A percentile compares a stretch with the other conserved stretches of the same genome.
Evolutionary conservation across 129 eudicot species (phyloP).

Genomic region (Flaveria robusta): DNA sequence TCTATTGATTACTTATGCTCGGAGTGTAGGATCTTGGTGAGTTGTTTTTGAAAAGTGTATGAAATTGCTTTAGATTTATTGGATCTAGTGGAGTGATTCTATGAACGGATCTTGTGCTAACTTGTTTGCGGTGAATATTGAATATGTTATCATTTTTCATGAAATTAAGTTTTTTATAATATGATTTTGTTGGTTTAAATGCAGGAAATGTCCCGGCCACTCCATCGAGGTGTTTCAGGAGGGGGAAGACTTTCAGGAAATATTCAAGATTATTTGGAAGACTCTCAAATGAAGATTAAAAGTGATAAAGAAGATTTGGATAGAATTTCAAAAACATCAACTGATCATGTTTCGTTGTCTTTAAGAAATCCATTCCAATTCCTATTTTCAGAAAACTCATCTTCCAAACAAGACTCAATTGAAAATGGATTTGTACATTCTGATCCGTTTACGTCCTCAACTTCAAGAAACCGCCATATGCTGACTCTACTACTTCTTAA

Average conservation of each 20-base stretch:
- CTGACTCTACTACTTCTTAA: constrained; percentile 55
- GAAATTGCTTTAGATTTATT: constrained; percentile 6
- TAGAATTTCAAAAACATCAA: constrained; percentile 30
- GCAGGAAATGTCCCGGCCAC: constrained; percentile 83
- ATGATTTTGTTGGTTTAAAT: constrained; percentile 2
- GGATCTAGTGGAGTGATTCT: constrained; percentile 29
- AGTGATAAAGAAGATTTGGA: constrained; percentile 71
- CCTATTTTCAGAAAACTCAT: constrained; percentile 48
- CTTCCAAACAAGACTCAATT: constrained; percentile 47
- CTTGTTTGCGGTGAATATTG: not conserved
- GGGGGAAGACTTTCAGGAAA: constrained; percentile 56
- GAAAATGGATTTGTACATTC: constrained; percentile 67
- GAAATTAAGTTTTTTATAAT: not conserved
- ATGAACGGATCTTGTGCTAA: not conserved
- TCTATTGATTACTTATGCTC: not conserved
- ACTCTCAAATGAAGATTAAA: constrained; percentile 80
- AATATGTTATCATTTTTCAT: not conserved
- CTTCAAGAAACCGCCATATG: constrained; percentile 64
- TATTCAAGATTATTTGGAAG: constrained; percentile 63
- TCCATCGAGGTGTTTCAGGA: constrained; percentile 56
- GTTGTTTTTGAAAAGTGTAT: constrained; percentile 10
- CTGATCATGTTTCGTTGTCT: constrained; percentile 50
- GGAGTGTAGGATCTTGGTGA: constrained; percentile 5
- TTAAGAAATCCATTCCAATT: constrained; percentile 61
- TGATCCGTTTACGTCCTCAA: constrained; percentile 54